phyloP scores from a whole-genome alignment of 352 stramenopile genomes.

The Phytophthora cactorum region DNA sequence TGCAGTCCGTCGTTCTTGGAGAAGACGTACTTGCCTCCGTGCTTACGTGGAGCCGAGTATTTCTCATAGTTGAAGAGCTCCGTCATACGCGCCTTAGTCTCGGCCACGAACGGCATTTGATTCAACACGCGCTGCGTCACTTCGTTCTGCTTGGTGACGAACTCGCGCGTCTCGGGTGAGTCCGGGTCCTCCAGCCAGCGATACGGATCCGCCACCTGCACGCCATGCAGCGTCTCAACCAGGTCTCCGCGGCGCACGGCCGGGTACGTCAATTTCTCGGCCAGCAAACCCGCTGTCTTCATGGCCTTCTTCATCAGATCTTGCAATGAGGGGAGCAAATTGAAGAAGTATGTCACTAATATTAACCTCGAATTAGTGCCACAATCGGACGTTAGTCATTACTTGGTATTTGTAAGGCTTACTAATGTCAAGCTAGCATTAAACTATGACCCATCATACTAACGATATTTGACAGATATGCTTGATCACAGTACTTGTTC shows the following conservation, averaged over 20 bases:
- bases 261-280: slow-evolving; percentile 55
- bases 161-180: slow-evolving; percentile 77
- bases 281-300: slow-evolving; percentile 33
- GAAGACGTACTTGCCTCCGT: slow-evolving; percentile 85
- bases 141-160: slow-evolving; percentile 80
- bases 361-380: background rate
- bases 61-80: slow-evolving; percentile 92
- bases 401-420: background rate
- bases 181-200: slow-evolving; percentile 86
- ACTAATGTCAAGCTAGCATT: background rate
- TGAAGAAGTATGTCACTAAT: slow-evolving; percentile 6
- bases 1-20: slow-evolving; percentile 90
- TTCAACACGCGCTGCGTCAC: slow-evolving; percentile 70
- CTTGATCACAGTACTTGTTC: background rate
- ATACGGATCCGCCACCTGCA: slow-evolving; percentile 68
- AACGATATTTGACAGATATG: background rate
- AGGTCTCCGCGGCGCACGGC: slow-evolving; percentile 53
- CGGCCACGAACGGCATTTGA: slow-evolving; percentile 67
- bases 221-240: slow-evolving; percentile 64
- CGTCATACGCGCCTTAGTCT: slow-evolving; percentile 80
- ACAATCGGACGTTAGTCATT: background rate
- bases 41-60: slow-evolving; percentile 75
- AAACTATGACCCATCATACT: background rate
- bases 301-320: slow-evolving; percentile 44
- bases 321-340: slow-evolving; percentile 8